phyloP scores from a whole-genome alignment of 768 basidiomycete genomes.

The Psilocybe cubensis region DNA sequence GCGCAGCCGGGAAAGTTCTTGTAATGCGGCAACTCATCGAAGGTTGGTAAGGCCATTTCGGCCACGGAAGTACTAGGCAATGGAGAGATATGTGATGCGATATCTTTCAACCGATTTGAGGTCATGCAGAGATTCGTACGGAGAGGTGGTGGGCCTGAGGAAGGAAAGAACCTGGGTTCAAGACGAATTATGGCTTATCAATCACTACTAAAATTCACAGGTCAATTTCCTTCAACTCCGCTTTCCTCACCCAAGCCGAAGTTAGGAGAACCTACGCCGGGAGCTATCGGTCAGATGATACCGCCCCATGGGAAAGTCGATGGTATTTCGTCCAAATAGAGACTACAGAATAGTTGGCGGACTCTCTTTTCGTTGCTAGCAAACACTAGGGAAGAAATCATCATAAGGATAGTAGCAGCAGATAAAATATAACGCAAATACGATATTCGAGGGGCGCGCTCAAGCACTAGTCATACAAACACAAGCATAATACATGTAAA shows the following conservation, averaged over 20 bases:
- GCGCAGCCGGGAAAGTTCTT: slow-evolving; percentile 65
- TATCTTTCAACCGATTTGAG: slow-evolving; percentile 31
- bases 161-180: background rate
- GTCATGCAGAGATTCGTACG: slow-evolving; percentile 23
- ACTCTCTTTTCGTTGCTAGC: background rate
- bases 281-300: slow-evolving; percentile 13
- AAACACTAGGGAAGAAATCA: no score
- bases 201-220: no score
- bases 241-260: no score
- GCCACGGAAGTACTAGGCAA: background rate
- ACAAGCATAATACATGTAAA: background rate
- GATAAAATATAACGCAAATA: background rate
- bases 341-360: background rate
- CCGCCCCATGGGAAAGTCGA: slow-evolving; percentile 8
- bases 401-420: no score
- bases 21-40: slow-evolving; percentile 46
- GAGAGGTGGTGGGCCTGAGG: background rate
- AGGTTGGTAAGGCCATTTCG: slow-evolving; percentile 31
- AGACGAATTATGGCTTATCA: background rate
- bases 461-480: background rate
- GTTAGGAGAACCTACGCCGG: background rate
- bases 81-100: slow-evolving; percentile 29
- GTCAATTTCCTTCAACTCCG: no score
- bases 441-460: background rate
- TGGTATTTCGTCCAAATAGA: background rate